Percentiles rank a stretch among this genome's conserved stretches.
phyloP scores from a whole-genome alignment of 2,329 filamentous ascomycete genomes.

The Fusarium floridanum region DNA sequence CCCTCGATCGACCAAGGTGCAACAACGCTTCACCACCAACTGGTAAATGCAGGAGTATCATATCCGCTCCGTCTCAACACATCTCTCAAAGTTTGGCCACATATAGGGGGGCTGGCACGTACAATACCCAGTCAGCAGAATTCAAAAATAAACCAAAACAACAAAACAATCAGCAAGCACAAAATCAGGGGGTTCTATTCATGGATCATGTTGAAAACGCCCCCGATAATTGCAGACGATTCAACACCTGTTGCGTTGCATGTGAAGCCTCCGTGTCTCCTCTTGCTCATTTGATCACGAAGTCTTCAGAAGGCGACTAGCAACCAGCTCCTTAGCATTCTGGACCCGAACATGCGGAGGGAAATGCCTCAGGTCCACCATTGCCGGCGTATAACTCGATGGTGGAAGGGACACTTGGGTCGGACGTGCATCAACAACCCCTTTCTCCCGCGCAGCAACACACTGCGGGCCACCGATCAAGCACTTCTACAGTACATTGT shows the following conservation, averaged over 20 bases:
- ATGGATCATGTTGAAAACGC: background rate
- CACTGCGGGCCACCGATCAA: slow-evolving; percentile 24
- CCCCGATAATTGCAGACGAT: background rate
- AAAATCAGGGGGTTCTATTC: slow-evolving; percentile 4
- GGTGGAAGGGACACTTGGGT: slow-evolving; percentile 14
- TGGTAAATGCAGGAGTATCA: background rate
- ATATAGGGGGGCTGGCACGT: background rate
- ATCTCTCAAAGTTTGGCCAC: background rate
- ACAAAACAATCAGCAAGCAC: slow-evolving; percentile 1
- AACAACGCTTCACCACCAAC: slow-evolving; percentile 1
- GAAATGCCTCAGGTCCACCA: slow-evolving; percentile 52
- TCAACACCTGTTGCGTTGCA: background rate
- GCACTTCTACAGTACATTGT: slow-evolving; percentile 17
- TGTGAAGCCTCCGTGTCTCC: slow-evolving; percentile 1
- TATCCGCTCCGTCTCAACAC: background rate
- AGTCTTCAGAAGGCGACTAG: background rate
- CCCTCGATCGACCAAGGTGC: slow-evolving; percentile 10
- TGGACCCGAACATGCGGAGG: slow-evolving; percentile 44
- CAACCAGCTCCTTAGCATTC: slow-evolving; percentile 2
- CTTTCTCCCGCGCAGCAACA: slow-evolving; percentile 39
- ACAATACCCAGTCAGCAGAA: slow-evolving; percentile 6
- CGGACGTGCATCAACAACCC: slow-evolving; percentile 32
- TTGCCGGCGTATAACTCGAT: slow-evolving; percentile 28
- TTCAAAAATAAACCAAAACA: background rate
- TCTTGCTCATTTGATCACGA: slow-evolving; percentile 5